Conservation (phyloP, 2,329 filamentous ascomycete species). For the Phaeosphaeria sp. region DNA sequence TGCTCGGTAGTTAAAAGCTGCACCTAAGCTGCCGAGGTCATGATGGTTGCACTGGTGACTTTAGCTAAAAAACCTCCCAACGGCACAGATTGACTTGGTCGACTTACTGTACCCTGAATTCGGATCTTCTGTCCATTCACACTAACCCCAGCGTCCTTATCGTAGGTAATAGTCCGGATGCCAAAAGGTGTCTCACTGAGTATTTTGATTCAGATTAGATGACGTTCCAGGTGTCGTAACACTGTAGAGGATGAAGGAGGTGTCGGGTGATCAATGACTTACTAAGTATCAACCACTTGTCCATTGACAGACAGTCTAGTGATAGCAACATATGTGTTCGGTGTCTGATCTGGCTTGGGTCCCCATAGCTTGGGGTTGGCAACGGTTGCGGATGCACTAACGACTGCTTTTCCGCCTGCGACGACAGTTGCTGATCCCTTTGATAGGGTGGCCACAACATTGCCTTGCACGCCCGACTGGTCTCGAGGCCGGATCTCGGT, state of each 20-base stretch:
- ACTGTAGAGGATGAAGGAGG: background rate
- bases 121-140: slow-evolving; percentile 56
- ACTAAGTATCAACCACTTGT: slow-evolving; percentile 50
- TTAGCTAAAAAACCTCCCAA: background rate
- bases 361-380: slow-evolving; percentile 57
- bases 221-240: background rate
- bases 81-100: background rate
- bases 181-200: slow-evolving; percentile 56
- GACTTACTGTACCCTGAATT: slow-evolving; percentile 51
- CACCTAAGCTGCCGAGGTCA: slow-evolving; percentile 58
- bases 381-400: slow-evolving; percentile 48
- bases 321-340: slow-evolving; percentile 58
- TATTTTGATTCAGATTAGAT: slow-evolving; percentile 1
- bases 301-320: slow-evolving; percentile 39
- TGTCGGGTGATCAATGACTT: background rate
- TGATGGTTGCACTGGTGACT: slow-evolving; percentile 54
- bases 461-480: slow-evolving; percentile 20
- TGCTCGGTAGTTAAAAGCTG: slow-evolving; percentile 59
- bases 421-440: slow-evolving; percentile 35
- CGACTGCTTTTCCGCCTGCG: slow-evolving; percentile 37
- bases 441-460: slow-evolving; percentile 42
- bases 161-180: slow-evolving; percentile 54
- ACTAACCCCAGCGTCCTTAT: slow-evolving; percentile 50
- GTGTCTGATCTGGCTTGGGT: slow-evolving; percentile 53
- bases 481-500: slow-evolving; percentile 49